A percentile compares a stretch with the other conserved stretches of the same genome.
These are phyloP conservation scores for Herpotrichia juniperi DNA, from an alignment of 2,329 filamentous ascomycete species.

Conservation along the genomic window DNA sequence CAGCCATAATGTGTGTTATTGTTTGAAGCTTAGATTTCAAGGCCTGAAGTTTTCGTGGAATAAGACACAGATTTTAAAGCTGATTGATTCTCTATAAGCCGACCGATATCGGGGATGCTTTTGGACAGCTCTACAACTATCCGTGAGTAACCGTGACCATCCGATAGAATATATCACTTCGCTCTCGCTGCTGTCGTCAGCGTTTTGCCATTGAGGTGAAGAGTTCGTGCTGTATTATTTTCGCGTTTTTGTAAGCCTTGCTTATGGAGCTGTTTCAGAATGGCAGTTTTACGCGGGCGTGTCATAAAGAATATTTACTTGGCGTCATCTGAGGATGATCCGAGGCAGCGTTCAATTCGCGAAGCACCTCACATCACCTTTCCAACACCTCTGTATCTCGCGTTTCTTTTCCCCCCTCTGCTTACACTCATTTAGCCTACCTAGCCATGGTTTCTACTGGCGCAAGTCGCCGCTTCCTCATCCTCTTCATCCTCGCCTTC, in stretches of 20 bases:
- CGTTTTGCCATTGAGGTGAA: background rate
- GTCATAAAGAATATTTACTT: slow-evolving; percentile 3
- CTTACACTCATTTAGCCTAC: slow-evolving; percentile 5
- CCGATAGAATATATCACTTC: slow-evolving; percentile 26
- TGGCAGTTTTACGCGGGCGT: slow-evolving; percentile 10
- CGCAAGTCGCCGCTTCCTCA: slow-evolving; percentile 42
- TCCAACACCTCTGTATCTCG: background rate
- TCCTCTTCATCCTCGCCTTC: slow-evolving; percentile 60
- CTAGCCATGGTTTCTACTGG: slow-evolving; percentile 36
- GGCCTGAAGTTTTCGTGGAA: slow-evolving; percentile 8
- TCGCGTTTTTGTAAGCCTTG: background rate
- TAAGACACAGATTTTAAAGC: slow-evolving; percentile 2
- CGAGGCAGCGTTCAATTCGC: slow-evolving; percentile 1
- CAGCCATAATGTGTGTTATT: slow-evolving; percentile 32
- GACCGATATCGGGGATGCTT: slow-evolving; percentile 31
- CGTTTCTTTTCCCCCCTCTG: background rate
- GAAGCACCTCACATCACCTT: background rate
- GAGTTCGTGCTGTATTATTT: background rate
- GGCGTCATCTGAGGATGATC: slow-evolving; percentile 2
- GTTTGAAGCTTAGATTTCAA: slow-evolving; percentile 5
- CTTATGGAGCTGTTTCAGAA: background rate
- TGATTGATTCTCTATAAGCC: slow-evolving; percentile 22
- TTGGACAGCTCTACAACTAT: no score
- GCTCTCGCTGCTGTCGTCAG: slow-evolving; percentile 7
- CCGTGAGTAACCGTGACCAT: slow-evolving; percentile 33